Base-by-base conservation (phyloP, 305 asterid genomes). In the Fraxinus nigra region DNA sequence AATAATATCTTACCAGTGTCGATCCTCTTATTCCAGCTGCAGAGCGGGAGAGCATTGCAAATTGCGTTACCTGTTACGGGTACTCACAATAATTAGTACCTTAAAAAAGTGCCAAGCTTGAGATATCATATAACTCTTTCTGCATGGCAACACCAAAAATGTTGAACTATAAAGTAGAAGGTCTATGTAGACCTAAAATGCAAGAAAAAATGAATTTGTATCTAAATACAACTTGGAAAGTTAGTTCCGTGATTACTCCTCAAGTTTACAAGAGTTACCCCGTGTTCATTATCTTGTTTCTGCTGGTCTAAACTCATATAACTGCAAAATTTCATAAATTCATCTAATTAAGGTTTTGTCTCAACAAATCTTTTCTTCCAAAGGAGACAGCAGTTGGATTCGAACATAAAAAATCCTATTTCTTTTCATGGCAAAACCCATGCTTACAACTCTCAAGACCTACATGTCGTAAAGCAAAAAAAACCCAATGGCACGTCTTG, bases 1-100 rank as follows among this genome's bases (percentile, higher is more conserved):
- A 81, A 34, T 30, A 35, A 78, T 40, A 5, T 48, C 79, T 88
- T 86, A 95, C 99, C 97, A 95, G 77, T 81, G 99, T 95, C 18
- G 97, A 88, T 82, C 99, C 99, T 89, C 99, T 86, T 82, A 95
- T 95, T 79, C 99, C 99, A 80, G 99, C 97, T 7, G 98, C 97
- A 32, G 97, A 86, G 65, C 99, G 98, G 8, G 99, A 93, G 74
- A 95, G 92, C 93, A 94, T 85, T 51, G 98, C 98, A 88, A 89
- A 92, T 3, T 97, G 98, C 18, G 99, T 95, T 85, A 95, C 97
- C 99, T 95, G 82, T 74, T 46, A 65, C 0, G 24, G 75, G 33
- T 33, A 89, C 77, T 80, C 85, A 73, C 79, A 77, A 28, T 61
- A 69, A 69, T 69, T 30, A 69, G 40, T 69, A 28, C 46, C 20